Percentiles rank a stretch among this genome's conserved stretches.
Evolutionary conservation across 2,329 filamentous ascomycete genomes (phyloP).

Genomic region (Pseudocercospora ulei): DNA sequence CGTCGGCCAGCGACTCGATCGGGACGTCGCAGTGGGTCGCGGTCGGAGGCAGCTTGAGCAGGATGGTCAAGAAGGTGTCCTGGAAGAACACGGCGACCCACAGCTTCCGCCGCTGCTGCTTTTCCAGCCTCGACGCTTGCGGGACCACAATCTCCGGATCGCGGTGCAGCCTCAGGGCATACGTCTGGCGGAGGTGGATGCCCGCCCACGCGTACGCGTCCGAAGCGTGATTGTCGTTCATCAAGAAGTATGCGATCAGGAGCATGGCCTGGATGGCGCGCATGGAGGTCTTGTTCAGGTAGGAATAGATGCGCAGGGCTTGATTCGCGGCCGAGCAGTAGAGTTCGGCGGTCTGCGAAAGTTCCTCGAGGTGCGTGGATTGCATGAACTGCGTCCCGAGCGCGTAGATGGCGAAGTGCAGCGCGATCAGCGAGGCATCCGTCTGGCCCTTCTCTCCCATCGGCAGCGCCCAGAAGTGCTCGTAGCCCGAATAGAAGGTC

Average conservation of each 20-base stretch:
- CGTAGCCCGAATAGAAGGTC: conserved; percentile 68
- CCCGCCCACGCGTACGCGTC: conserved; percentile 77
- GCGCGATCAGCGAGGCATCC: conserved; percentile 60
- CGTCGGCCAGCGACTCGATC: conserved; percentile 62
- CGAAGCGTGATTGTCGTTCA: conserved; percentile 75
- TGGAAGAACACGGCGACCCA: conserved; percentile 75
- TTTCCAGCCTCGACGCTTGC: conserved; percentile 58
- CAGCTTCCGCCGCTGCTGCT: conserved; percentile 66
- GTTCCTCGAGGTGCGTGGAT: conserved; percentile 47
- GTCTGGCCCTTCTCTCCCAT: conserved; percentile 47
- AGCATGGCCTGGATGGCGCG: conserved; percentile 71
- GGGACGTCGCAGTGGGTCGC: conserved; percentile 71
- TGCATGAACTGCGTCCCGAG: conserved; percentile 69
- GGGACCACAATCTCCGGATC: conserved; percentile 65
- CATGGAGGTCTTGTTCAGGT: conserved; percentile 63
- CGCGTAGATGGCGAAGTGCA: conserved; percentile 68
- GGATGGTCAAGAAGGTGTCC: conserved; percentile 70
- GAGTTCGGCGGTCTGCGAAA: conserved; percentile 69
- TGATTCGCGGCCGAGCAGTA: conserved; percentile 71
- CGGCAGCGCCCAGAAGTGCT: conserved; percentile 61
- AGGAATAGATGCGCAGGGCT: conserved; percentile 63
- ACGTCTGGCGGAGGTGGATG: conserved; percentile 65
- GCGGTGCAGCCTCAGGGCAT: conserved; percentile 70
- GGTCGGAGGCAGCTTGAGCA: conserved; percentile 65
- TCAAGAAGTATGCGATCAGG: conserved; percentile 70